These are phyloP conservation scores for Paecilomyces sp. DNA, from an alignment of 2,329 filamentous ascomycete genomes.

Conservation along the genomic window DNA sequence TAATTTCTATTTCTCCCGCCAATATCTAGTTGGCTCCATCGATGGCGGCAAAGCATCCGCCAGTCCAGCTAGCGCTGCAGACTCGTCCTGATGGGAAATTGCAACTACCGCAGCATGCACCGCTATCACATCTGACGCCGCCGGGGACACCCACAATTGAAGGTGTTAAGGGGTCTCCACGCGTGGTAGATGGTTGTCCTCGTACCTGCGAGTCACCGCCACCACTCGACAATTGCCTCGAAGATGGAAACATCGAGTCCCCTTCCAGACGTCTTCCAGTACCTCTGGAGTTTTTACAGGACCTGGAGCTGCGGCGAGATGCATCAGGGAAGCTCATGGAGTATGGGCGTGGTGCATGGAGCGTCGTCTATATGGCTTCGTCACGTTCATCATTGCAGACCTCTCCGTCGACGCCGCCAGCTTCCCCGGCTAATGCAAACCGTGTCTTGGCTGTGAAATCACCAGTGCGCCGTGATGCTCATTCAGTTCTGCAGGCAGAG, in stretches of 20 bases:
- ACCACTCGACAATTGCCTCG: not conserved
- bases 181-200: not conserved
- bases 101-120: not conserved
- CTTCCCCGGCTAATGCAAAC: conserved; percentile 24
- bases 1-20: not conserved
- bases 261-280: not conserved
- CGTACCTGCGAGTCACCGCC: not conserved
- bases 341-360: conserved; percentile 42
- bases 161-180: not conserved
- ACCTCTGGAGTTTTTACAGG: conserved; percentile 23
- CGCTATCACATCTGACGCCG: not conserved
- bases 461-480: conserved; percentile 33
- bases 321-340: conserved; percentile 22
- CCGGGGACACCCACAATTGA: not conserved
- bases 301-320: conserved; percentile 25
- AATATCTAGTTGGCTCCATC: not conserved
- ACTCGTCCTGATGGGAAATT: not conserved
- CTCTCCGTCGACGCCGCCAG: conserved; percentile 22
- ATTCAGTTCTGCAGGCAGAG: conserved; percentile 34
- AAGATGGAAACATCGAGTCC: not conserved
- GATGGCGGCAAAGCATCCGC: not conserved
- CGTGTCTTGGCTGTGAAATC: conserved; percentile 39
- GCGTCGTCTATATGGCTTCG: conserved; percentile 38
- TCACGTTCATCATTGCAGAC: conserved; percentile 10
- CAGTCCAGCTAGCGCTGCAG: not conserved